A percentile compares a stretch with the other conserved stretches of the same genome.
These are phyloP conservation scores for Picochlorum costavermella DNA, from an alignment of 139 green algal genomes.

Conservation along the genomic window DNA sequence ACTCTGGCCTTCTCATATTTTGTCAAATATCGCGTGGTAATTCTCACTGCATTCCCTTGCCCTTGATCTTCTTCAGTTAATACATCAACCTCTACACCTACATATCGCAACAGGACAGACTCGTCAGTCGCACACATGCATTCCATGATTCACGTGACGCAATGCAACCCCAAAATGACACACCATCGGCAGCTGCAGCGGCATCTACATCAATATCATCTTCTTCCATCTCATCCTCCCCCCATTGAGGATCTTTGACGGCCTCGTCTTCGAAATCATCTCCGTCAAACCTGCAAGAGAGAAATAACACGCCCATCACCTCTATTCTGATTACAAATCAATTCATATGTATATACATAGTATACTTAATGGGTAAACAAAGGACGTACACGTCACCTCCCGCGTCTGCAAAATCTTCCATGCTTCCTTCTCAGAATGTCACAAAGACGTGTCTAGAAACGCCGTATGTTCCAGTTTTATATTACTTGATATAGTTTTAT, in stretches of 20 bases:
- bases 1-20: slow-evolving; percentile 95
- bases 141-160: not conserved
- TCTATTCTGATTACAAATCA: no score
- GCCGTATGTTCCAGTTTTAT: no score
- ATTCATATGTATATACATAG: no score
- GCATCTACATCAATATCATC: slow-evolving; percentile 7
- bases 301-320: no score
- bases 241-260: slow-evolving; percentile 8
- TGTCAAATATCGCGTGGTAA: slow-evolving; percentile 95
- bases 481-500: no score
- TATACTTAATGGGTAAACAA: no score
- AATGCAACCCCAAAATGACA: not conserved
- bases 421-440: no score
- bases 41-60: slow-evolving; percentile 39
- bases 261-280: slow-evolving; percentile 12
- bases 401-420: no score
- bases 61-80: not conserved
- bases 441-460: no score
- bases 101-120: not conserved
- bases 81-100: slow-evolving; percentile 11
- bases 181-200: slow-evolving; percentile 1
- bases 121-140: not conserved
- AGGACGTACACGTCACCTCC: no score
- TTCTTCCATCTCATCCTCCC: slow-evolving; percentile 13
- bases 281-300: slow-evolving; percentile 11